A percentile compares a stretch with the other conserved stretches of the same genome.
Evolutionary conservation across 106 monocot species (phyloP).

Genomic region (Gastrodia elata): DNA sequence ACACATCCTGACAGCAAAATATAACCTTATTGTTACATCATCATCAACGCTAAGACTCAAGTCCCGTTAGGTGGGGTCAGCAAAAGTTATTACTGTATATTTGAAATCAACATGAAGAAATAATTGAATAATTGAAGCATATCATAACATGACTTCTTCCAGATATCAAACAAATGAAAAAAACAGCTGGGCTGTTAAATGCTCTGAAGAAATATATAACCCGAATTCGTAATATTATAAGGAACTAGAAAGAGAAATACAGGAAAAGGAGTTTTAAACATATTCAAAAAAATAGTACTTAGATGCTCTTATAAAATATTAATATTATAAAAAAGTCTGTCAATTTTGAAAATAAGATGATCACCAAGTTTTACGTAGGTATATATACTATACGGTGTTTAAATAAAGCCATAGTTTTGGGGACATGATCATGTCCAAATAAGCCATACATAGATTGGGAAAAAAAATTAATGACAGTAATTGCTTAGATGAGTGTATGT

Average conservation of each 20-base stretch:
- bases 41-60: too few relatives aligned
- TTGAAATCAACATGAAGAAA: neutral
- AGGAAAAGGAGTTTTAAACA: neutral
- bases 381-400: too few relatives aligned
- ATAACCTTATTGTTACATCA: neutral
- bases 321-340: too few relatives aligned
- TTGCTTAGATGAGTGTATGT: too few relatives aligned
- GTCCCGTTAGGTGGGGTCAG: neutral
- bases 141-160: neutral
- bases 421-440: too few relatives aligned
- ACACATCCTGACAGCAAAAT: constrained; percentile 43
- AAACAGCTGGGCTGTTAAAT: neutral
- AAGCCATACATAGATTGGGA: too few relatives aligned
- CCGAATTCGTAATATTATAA: neutral
- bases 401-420: too few relatives aligned
- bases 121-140: neutral
- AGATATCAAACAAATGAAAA: neutral
- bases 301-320: neutral
- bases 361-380: neutral
- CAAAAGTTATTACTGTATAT: neutral
- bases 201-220: neutral
- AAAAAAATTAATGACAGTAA: too few relatives aligned
- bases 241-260: neutral
- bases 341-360: neutral
- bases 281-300: neutral